These are phyloP conservation scores for Ustilago sp. DNA, from an alignment of 1,284 basidiomycete genomes.

Conservation along the genomic window DNA sequence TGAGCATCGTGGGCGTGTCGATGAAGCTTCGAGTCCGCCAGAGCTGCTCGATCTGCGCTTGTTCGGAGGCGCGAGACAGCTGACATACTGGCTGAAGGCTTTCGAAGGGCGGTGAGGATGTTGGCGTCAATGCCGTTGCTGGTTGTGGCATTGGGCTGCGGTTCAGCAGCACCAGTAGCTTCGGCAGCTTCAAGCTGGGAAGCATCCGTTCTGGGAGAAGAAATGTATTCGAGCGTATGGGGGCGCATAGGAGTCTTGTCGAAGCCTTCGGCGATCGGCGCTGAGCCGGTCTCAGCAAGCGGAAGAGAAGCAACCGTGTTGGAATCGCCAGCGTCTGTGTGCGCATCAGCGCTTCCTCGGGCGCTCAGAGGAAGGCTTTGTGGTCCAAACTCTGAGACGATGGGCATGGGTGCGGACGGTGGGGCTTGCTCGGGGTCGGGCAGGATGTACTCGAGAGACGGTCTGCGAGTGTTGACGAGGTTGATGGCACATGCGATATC, in stretches of 20 bases:
- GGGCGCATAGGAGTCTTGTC: conserved; percentile 14
- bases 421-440: conserved; percentile 2
- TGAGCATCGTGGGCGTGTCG: neutral
- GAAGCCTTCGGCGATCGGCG: neutral
- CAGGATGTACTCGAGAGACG: conserved; percentile 37
- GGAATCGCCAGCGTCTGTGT: conserved; percentile 19
- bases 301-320: conserved; percentile 25
- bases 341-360: conserved; percentile 20
- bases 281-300: neutral
- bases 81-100: conserved; percentile 47
- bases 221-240: conserved; percentile 16
- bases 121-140: conserved; percentile 26
- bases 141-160: neutral
- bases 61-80: conserved; percentile 20
- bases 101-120: conserved; percentile 31
- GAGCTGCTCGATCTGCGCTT: conserved; percentile 7
- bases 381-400: conserved; percentile 18
- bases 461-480: conserved; percentile 18
- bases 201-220: conserved; percentile 12
- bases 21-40: neutral
- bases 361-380: conserved; percentile 39
- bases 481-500: neutral
- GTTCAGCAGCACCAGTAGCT: neutral
- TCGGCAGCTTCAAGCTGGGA: neutral
- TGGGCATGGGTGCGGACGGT: neutral